These are phyloP conservation scores for Biancaea sappan DNA, from an alignment of 306 rosid species.

Conservation along the genomic window DNA sequence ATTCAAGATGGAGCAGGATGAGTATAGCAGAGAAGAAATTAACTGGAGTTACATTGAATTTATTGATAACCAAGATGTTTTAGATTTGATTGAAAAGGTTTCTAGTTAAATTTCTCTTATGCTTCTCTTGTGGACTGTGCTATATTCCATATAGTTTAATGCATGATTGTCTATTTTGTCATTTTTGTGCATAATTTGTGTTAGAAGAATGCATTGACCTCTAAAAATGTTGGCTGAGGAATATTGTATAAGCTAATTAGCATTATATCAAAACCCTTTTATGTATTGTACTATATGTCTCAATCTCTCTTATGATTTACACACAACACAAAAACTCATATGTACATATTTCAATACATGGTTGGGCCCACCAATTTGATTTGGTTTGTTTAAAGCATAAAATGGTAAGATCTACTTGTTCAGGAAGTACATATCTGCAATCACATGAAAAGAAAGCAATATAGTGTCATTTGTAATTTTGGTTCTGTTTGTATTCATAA, in stretches of 20 bases:
- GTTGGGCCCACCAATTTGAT: too few relatives aligned
- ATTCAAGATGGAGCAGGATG: constrained; percentile 99
- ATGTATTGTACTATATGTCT: constrained; percentile 14
- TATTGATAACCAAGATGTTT: constrained; percentile 96
- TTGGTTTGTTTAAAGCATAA: neutral
- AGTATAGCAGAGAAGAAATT: constrained; percentile 92
- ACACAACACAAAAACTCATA: too few relatives aligned
- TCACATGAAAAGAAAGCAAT: constrained; percentile 16
- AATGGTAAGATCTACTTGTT: constrained; percentile 1
- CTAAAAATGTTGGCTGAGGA: constrained; percentile 20
- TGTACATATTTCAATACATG: too few relatives aligned
- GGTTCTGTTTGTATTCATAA: constrained; percentile 12
- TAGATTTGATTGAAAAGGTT: constrained; percentile 99
- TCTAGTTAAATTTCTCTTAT: constrained; percentile 7
- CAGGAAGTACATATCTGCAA: neutral
- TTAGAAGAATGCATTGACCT: constrained; percentile 7
- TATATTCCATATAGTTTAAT: neutral
- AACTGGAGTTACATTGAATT: constrained; percentile 99
- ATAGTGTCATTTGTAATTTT: constrained; percentile 8
- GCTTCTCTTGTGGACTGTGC: neutral
- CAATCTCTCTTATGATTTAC: constrained; percentile 11
- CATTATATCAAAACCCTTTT: constrained; percentile 23
- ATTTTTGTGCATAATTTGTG: constrained; percentile 29
- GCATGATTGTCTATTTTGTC: constrained; percentile 27
- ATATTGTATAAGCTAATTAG: constrained; percentile 10